These are phyloP conservation scores for Nemophila menziesii DNA, from an alignment of 257 asterid genomes.

Conservation along the genomic window DNA sequence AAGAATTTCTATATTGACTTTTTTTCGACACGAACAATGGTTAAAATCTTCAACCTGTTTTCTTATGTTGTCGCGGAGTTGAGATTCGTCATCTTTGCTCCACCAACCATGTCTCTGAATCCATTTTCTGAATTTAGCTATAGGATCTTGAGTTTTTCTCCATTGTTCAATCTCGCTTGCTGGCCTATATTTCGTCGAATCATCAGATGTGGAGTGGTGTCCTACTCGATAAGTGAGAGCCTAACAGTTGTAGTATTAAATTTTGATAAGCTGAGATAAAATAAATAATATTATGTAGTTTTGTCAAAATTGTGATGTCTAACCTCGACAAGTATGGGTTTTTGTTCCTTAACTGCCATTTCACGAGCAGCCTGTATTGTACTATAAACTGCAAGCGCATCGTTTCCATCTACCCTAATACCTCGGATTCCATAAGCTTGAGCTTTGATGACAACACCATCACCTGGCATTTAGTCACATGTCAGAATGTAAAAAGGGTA, in stretches of 20 bases:
- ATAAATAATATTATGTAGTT: background rate
- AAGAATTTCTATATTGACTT: background rate
- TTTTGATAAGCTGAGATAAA: too few relatives aligned
- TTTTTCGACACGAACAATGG: too few relatives aligned
- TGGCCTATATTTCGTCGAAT: slow-evolving; percentile 80
- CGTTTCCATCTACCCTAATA: too few relatives aligned
- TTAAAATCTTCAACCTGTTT: slow-evolving; percentile 45
- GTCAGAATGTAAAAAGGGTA: background rate
- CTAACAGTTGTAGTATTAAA: too few relatives aligned
- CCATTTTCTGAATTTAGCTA: slow-evolving; percentile 53
- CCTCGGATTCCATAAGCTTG: slow-evolving; percentile 82
- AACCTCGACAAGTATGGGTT: slow-evolving; percentile 54
- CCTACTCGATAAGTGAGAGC: slow-evolving; percentile 77
- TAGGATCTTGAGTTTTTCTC: slow-evolving; percentile 48
- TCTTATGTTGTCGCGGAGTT: slow-evolving; percentile 40
- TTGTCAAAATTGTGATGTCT: background rate
- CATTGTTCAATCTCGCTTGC: slow-evolving; percentile 63
- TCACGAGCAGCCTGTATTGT: slow-evolving; percentile 66
- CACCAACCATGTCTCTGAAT: too few relatives aligned
- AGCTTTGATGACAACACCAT: slow-evolving; percentile 77
- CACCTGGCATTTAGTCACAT: too few relatives aligned
- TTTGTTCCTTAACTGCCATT: slow-evolving; percentile 56
- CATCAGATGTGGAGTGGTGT: slow-evolving; percentile 91
- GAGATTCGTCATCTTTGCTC: slow-evolving; percentile 50
- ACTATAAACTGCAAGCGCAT: slow-evolving; percentile 62